Evolutionary conservation across 2,329 filamentous ascomycete species (phyloP).

Genomic region (Gremmenia infestans): DNA sequence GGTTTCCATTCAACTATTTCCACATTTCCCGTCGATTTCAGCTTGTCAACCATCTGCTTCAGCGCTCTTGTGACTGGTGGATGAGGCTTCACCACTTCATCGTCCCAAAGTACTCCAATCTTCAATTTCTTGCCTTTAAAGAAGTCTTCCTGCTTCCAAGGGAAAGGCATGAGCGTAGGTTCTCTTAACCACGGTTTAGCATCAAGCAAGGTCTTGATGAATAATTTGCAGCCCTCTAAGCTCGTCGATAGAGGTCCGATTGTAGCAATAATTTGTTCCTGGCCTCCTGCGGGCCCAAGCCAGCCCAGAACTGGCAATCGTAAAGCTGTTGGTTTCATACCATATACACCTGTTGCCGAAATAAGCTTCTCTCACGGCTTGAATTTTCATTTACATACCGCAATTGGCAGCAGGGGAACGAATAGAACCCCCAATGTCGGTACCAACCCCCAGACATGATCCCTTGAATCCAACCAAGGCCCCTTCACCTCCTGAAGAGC

Average conservation of each 20-base stretch:
- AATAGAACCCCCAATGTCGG: constrained; percentile 48
- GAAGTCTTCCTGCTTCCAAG: constrained; percentile 40
- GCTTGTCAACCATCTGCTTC: constrained; percentile 46
- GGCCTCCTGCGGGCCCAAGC: constrained; percentile 19
- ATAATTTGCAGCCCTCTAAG: constrained; percentile 42
- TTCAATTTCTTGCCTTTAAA: constrained; percentile 43
- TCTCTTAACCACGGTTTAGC: constrained; percentile 48
- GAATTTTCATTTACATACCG: constrained; percentile 25
- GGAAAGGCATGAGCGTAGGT: constrained; percentile 46
- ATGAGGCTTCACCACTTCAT: constrained; percentile 55
- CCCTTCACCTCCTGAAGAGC: constrained; percentile 53
- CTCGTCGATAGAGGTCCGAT: constrained; percentile 51
- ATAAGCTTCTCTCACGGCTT: neutral
- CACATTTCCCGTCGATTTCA: constrained; percentile 40
- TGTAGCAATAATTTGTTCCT: constrained; percentile 39
- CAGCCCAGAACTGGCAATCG: constrained; percentile 24
- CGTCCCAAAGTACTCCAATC: constrained; percentile 56
- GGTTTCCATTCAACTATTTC: constrained; percentile 53
- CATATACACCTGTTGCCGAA: constrained; percentile 24
- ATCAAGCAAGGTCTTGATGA: constrained; percentile 37
- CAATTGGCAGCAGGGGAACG: constrained; percentile 43
- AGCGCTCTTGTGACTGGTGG: constrained; percentile 55
- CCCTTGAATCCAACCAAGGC: constrained; percentile 48
- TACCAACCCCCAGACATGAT: constrained; percentile 49
- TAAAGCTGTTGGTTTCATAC: constrained; percentile 27